Evolutionary conservation across 2,329 filamentous ascomycete genomes (phyloP).

Genomic region (Penicillium sclerotigenum): DNA sequence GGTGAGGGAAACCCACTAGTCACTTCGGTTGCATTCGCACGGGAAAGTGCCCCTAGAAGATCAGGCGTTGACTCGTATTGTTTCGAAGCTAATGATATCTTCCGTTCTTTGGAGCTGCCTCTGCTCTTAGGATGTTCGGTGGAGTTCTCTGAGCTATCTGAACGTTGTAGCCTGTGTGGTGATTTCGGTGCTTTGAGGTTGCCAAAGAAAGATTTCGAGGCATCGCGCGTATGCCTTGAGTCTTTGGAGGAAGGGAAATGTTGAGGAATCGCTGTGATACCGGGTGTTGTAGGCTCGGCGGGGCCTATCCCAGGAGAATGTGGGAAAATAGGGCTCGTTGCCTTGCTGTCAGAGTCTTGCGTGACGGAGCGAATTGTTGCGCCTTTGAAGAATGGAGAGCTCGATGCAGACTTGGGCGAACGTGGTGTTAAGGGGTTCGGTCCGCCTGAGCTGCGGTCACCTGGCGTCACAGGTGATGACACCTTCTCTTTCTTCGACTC

Average conservation of each 20-base stretch:
- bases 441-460: conserved; percentile 36
- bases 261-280: conserved; percentile 46
- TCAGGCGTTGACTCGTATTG: conserved; percentile 44
- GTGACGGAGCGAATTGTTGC: conserved; percentile 43
- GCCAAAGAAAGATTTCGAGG: conserved; percentile 47
- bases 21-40: conserved; percentile 27
- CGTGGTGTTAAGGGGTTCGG: conserved; percentile 37
- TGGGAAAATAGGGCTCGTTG: conserved; percentile 28
- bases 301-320: conserved; percentile 26
- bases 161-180: conserved; percentile 41
- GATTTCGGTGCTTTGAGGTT: conserved; percentile 48
- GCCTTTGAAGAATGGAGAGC: conserved; percentile 38
- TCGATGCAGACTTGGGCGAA: conserved; percentile 39
- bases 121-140: conserved; percentile 41
- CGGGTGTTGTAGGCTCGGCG: conserved; percentile 38
- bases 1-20: conserved; percentile 20
- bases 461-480: conserved; percentile 34
- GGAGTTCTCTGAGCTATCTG: conserved; percentile 39
- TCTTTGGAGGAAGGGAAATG: conserved; percentile 45
- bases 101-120: conserved; percentile 45
- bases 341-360: conserved; percentile 33
- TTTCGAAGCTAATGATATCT: conserved; percentile 34
- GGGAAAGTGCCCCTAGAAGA: conserved; percentile 34
- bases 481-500: conserved; percentile 29
- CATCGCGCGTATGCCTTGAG: conserved; percentile 43